Base-by-base conservation (phyloP, 2,329 filamentous ascomycete species). In the Dactylella cylindrospora region DNA sequence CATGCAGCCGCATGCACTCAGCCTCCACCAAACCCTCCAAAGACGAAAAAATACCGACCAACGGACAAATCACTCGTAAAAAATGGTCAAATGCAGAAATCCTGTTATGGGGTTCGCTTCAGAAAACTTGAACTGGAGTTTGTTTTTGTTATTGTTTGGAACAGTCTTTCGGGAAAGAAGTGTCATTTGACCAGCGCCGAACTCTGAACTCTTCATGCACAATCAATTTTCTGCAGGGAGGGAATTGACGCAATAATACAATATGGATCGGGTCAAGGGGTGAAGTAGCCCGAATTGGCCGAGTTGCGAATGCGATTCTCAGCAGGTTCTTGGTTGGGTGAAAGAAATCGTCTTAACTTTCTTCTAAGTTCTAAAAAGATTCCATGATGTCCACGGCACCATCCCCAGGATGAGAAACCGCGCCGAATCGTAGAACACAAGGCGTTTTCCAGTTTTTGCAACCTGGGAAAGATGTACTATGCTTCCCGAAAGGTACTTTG, bases 1-100 rank as follows among this genome's bases (percentile, higher is more conserved):
- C n/a, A 43, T 31, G 29, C 13, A 17, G 43, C 43, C 50, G 57
- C 57, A 62, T 62, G 57, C 57, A 62, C 57, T 54, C 57, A 62
- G 57, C 57, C 57, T 45, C 57, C 57, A 54, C 57, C 47, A 57
- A 50, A 45, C 29, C 22, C 13, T 45, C 44, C 29, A 20, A 49
- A 49, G 49, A 28, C 25, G 47, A 33, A n/a, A 43, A 43, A 32
- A 35, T 35, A 28, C 17, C 35, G 36, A 31, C 57, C 41, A 62
- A 62, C 54, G n/a, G 39, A 44, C 13, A 47, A 33, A 26, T 20
- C 33, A 25, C 17, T 36, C 15, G 4, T 20, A 23, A 28, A 5
- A 35, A 49, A 29, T 32, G 8, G 38, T 62, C 40, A 41, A 44
- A 44, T 53, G 57, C 44, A 29, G 20, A 36, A 4, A 22, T 36